These are phyloP conservation scores for Austroboletus olivaceoglutinosus DNA, from an alignment of 1,284 basidiomycete genomes.

Conservation along the genomic window DNA sequence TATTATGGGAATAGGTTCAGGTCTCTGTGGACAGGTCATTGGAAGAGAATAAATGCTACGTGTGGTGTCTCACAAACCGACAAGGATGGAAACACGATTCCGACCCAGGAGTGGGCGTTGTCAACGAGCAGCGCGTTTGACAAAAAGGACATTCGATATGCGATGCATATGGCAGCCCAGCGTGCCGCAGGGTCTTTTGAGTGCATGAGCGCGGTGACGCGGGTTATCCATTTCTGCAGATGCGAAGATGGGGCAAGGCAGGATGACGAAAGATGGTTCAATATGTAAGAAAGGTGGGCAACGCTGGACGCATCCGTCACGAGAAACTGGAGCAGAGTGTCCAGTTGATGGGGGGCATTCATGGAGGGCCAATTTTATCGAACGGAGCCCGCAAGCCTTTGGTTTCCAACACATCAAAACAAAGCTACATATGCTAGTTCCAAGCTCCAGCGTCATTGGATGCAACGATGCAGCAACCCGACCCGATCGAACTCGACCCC, in stretches of 20 bases:
- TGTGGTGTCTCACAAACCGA: slow-evolving; percentile 50
- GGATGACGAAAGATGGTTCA: slow-evolving; percentile 50
- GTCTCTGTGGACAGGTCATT: slow-evolving; percentile 49
- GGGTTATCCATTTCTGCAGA: slow-evolving; percentile 66
- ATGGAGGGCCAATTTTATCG: slow-evolving; percentile 14
- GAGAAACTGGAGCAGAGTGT: slow-evolving; percentile 64
- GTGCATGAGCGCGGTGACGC: slow-evolving; percentile 68
- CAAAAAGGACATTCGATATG: slow-evolving; percentile 56
- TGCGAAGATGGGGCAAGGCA: slow-evolving; percentile 60
- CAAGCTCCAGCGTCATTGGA: neutral
- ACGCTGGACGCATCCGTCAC: slow-evolving; percentile 62
- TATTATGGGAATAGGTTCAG: slow-evolving; percentile 55
- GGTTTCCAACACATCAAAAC: slow-evolving; percentile 34
- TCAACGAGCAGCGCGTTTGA: slow-evolving; percentile 64
- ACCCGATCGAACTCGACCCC: slow-evolving; percentile 43
- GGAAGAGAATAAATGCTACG: slow-evolving; percentile 20
- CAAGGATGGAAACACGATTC: slow-evolving; percentile 59
- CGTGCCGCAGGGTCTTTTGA: slow-evolving; percentile 68
- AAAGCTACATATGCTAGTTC: slow-evolving; percentile 12
- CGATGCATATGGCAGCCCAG: slow-evolving; percentile 75
- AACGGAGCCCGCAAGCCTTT: slow-evolving; percentile 7
- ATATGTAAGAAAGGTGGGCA: slow-evolving; percentile 54
- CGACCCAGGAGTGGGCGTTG: slow-evolving; percentile 67
- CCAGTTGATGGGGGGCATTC: slow-evolving; percentile 49
- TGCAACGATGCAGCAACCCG: slow-evolving; percentile 25